These are phyloP conservation scores for Xylaria bambusicola DNA, from an alignment of 495 filamentous ascomycete species.

Conservation along the genomic window DNA sequence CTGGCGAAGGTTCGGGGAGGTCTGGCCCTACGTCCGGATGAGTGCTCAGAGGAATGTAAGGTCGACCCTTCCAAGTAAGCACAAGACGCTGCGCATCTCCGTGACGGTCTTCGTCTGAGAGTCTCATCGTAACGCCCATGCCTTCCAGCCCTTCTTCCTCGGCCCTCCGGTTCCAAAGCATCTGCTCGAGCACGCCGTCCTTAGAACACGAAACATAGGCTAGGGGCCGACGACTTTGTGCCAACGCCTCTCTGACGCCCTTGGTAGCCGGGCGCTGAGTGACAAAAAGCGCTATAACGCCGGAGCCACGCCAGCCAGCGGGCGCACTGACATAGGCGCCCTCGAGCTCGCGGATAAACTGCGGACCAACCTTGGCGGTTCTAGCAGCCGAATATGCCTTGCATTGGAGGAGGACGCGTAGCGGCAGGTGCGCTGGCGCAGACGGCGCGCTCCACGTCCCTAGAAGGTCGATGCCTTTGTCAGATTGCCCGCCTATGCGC, in stretches of 20 bases:
- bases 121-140: slow-evolving; percentile 61
- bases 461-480: slow-evolving; percentile 82
- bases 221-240: slow-evolving; percentile 65
- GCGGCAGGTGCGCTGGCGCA: slow-evolving; percentile 33
- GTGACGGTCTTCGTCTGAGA: slow-evolving; percentile 35
- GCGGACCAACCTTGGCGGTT: slow-evolving; percentile 58
- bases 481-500: slow-evolving; percentile 72
- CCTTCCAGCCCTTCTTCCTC: slow-evolving; percentile 64
- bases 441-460: slow-evolving; percentile 74
- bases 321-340: slow-evolving; percentile 75
- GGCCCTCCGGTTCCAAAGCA: slow-evolving; percentile 70
- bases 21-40: not conserved
- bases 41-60: slow-evolving; percentile 7
- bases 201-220: slow-evolving; percentile 54
- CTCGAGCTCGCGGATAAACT: slow-evolving; percentile 79
- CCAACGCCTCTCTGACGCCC: slow-evolving; percentile 66
- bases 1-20: not conserved
- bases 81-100: slow-evolving; percentile 38
- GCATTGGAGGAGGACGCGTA: slow-evolving; percentile 79
- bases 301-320: slow-evolving; percentile 61
- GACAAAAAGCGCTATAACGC: slow-evolving; percentile 65
- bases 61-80: slow-evolving; percentile 61
- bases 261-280: slow-evolving; percentile 50
- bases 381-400: slow-evolving; percentile 55
- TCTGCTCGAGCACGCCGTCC: slow-evolving; percentile 57